These are phyloP conservation scores for Phytophthora foliorum DNA, from an alignment of 352 stramenopile species.

Conservation along the genomic window DNA sequence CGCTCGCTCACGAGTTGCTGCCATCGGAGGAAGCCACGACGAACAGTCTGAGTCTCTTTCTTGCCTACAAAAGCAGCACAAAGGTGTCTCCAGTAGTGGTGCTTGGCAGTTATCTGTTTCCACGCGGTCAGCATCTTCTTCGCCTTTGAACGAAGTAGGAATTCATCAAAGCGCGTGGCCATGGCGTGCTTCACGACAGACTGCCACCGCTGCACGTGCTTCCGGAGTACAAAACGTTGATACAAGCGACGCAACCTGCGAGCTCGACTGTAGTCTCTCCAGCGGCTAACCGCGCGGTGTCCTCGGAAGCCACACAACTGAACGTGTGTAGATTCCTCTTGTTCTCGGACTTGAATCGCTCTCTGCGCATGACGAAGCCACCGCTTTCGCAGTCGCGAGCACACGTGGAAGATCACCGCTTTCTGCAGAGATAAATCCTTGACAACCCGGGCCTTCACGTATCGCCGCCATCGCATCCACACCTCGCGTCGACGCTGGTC, in stretches of 20 bases:
- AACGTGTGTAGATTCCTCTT: slow-evolving; percentile 1
- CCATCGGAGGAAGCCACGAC: slow-evolving; percentile 34
- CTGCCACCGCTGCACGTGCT: slow-evolving; percentile 51
- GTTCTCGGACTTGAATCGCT: slow-evolving; percentile 9
- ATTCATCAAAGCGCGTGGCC: slow-evolving; percentile 47
- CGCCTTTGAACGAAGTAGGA: slow-evolving; percentile 23
- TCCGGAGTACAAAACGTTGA: slow-evolving; percentile 45
- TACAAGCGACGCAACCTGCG: slow-evolving; percentile 23
- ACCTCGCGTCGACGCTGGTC: slow-evolving; percentile 10
- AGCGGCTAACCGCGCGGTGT: slow-evolving; percentile 25
- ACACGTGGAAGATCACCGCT: slow-evolving; percentile 27
- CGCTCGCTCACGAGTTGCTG: slow-evolving; percentile 19
- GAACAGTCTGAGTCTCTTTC: slow-evolving; percentile 8
- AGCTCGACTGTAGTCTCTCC: slow-evolving; percentile 27
- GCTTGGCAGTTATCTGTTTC: slow-evolving; percentile 27
- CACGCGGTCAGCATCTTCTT: slow-evolving; percentile 45
- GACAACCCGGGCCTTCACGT: slow-evolving; percentile 11
- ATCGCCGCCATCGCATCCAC: slow-evolving; percentile 37
- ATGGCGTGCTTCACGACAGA: slow-evolving; percentile 34
- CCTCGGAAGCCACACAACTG: slow-evolving; percentile 25
- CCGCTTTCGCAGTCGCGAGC: slow-evolving; percentile 24
- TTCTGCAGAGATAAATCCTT: slow-evolving; percentile 16
- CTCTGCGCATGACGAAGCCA: slow-evolving; percentile 32
- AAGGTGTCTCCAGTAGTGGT: slow-evolving; percentile 38
- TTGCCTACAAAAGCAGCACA: slow-evolving; percentile 15